Evolutionary conservation across 768 basidiomycete species (phyloP), one percentile per base, ranked within the genome.

Genomic region (Boletus reticulatus): DNA sequence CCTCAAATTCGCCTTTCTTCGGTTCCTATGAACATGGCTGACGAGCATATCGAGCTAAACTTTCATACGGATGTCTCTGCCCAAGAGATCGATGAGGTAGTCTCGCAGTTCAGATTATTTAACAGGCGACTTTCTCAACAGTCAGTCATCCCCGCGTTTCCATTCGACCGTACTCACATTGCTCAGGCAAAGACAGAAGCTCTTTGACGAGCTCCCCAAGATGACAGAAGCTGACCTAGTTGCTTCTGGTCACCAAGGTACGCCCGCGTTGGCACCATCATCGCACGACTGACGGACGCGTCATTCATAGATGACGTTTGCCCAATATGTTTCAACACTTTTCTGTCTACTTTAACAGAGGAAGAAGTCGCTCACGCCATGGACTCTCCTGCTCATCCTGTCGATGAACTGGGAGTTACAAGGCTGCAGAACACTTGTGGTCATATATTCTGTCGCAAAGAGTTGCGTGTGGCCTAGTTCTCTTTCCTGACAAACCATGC

Each of bases 401-500:
- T 76, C n/a, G 85, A 89, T 58, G 78, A 84, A 37, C 69, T 88
- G 1, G 91, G 91, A 4, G 83, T 92, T 20, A 89, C 88, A 20
- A 80, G 75, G 60, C 72, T 93, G 9, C 73, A 53, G 66, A 78
- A 62, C 53, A 77, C 62, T 71, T 82, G 84, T 59, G 78, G 82
- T 14, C 90, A 93, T 66, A 62, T 87, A n/a, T 92, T 92, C 64
- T 92, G 90, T 67, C 80, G 88, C 61, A 84, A 83, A 75, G 90
- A 92, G 90, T 92, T 76, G 67, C 72, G 73, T 73, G 67, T 63
- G 13, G 19, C 60, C 41, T 48, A 14, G 44, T 53, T 42, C 41
- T 51, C 19, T 47, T 32, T n/a, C 39, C 41, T 52, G 42, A 44
- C 38, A 52, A 32, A 31, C 27, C 53, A 52, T 58, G 53, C 63